Evolutionary conservation across 2,329 filamentous ascomycete genomes (phyloP), one percentile per base, ranked within the genome.

Genomic region (Xylaria arbuscula): DNA sequence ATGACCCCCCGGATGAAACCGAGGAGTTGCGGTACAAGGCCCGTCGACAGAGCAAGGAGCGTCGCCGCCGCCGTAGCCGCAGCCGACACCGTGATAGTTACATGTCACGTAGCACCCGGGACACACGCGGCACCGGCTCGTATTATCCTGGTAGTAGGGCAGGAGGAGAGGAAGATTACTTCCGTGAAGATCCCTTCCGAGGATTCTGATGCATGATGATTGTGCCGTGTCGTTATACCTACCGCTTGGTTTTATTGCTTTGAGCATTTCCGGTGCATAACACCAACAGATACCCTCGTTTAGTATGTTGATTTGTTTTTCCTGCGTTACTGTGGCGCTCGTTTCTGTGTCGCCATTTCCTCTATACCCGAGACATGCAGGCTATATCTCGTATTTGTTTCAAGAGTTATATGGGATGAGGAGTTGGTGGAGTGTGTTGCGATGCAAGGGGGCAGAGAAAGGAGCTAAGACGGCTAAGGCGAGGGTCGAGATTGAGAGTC

Each of bases 101-200:
- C 69, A 83, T 24, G 11, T 62, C 65, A 13, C 68, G 68, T 53
- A 61, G 64, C 32, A 62, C 82, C 50, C 81, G 83, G 17, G 81
- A 81, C 28, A 83, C 80, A 2, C 81, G 81, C 11, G 79, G 77
- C 9, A 85, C 81, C 0, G 85, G 88, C 36, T 85, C 86, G 51
- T 82, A 80, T 67, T 84, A 84, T 70, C 76, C 81, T 3, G 83
- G 83, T 22, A 86, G 82, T 63, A 81, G 81, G 66, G 83, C 81
- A 7, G 78, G 81, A 10, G 80, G 81, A 17, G 86, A 89, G 68
- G 87, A 90, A 66, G 87, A 90, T 65, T 88, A 83, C 73, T 84
- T 84, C 75, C 81, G 85, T 45, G 86, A 89, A 28, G 88, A 91
- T 70, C 88, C 88, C 1, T 90, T 90, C 72, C 84, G 82, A 72